Conservation (phyloP, 1,284 basidiomycete species). For the Pterulicium gracile region DNA sequence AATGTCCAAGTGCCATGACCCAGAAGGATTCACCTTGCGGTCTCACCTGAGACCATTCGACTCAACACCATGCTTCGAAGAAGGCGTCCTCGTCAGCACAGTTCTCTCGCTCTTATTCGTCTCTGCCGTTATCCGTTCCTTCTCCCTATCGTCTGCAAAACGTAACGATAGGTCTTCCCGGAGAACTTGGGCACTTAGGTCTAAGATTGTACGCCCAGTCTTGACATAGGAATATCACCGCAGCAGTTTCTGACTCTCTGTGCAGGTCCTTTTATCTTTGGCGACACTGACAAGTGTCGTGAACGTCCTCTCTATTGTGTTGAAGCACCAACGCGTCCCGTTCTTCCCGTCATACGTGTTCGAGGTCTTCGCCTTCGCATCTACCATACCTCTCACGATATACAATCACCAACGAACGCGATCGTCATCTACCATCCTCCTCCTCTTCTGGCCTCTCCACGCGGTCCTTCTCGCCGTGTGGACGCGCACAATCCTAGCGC, state of each 20-base stretch:
- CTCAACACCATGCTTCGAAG: constrained; percentile 77
- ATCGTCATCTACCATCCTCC: constrained; percentile 64
- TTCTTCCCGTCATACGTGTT: constrained; percentile 46
- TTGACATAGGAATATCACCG: constrained; percentile 6
- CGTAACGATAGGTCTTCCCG: constrained; percentile 20
- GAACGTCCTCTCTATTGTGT: constrained; percentile 26
- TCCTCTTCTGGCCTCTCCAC: constrained; percentile 82
- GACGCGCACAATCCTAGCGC: constrained; percentile 45
- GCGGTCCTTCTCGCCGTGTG: constrained; percentile 41
- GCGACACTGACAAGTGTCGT: constrained; percentile 30
- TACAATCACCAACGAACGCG: constrained; percentile 73
- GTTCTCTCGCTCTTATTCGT: constrained; percentile 40
- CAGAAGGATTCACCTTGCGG: constrained; percentile 55
- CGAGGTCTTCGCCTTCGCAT: constrained; percentile 41
- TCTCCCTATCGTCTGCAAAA: constrained; percentile 17
- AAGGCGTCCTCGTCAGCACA: constrained; percentile 49
- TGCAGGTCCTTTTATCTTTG: constrained; percentile 32
- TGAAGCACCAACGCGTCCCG: constrained; percentile 30
- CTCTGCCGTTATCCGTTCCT: constrained; percentile 26
- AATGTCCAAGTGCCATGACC: constrained; percentile 37
- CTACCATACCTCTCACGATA: constrained; percentile 39
- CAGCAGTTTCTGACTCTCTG: neutral
- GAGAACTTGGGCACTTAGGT: constrained; percentile 39
- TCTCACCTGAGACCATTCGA: constrained; percentile 65
- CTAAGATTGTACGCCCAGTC: constrained; percentile 49